Evolutionary conservation across 345 rosid species (phyloP), one percentile per base, ranked within the genome.

Genomic region (Bruguiera parviflora): DNA sequence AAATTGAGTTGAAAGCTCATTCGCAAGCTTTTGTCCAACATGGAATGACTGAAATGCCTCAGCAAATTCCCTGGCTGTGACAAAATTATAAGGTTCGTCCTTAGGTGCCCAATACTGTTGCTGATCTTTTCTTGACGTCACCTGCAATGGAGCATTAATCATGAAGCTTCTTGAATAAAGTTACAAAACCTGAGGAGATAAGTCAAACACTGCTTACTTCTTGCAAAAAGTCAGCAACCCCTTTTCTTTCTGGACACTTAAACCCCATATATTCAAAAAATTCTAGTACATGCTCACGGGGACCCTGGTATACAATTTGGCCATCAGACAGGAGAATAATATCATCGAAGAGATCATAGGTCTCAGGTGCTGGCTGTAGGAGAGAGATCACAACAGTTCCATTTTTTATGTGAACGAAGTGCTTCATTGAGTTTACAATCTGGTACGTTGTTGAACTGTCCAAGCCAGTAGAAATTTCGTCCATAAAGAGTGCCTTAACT

Each of bases 291-390:
- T 80, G 53, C 67, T 86, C 88, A 1, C 88, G 84, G 4, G 87
- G 88, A 43, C 92, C 96, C 49, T 87, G 96, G 78, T 86, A 89
- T 49, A 86, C 77, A 4, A 88, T 80, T 58, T 78, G 84, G 18
- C 91, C 82, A 71, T 90, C 90, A 4, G 91, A 85, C 47, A 90
- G 75, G 61, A 90, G 87, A 39, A 88, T 80, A 62, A 90, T 77
- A 65, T 90, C 93, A 70, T 90, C 93, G 24, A 88, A 90, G 31
- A 90, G 83, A 68, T 88, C 75, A 19, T 73, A 73, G 37, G 94
- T 82, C 84, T 90, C 96, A 0, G 96, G 89, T 6, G 92, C 87
- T 5, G 94, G 96, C 78, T 90, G 96, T 5, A 90, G 84, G 65
- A 90, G 90, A 18, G 94, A 85, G n/a, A 90, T 83, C 33, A 82